phyloP scores from a whole-genome alignment of 208 protist genomes.

The Trypanosoma rangeli region DNA sequence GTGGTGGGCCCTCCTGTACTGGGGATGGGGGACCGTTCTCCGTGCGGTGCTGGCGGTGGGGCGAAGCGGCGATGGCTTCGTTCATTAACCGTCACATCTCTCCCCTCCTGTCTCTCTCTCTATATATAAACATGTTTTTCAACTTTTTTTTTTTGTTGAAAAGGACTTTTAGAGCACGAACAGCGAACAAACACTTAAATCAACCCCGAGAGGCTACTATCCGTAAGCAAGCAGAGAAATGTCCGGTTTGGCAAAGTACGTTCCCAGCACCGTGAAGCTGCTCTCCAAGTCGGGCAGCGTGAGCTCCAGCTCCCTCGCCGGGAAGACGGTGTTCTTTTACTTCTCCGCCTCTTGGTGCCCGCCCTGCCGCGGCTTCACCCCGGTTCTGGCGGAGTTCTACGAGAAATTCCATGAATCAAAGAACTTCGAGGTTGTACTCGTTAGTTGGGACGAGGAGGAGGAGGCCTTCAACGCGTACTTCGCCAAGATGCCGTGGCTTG shows the following conservation, averaged over 20 bases:
- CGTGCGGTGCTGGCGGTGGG: too few relatives aligned
- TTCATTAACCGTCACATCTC: background rate
- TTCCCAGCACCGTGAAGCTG: slow-evolving; percentile 50
- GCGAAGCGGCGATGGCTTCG: background rate
- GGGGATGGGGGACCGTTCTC: too few relatives aligned
- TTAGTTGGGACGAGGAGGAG: slow-evolving; percentile 80
- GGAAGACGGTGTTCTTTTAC: slow-evolving; percentile 85
- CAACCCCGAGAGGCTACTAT: background rate
- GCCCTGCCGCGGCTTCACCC: slow-evolving; percentile 92
- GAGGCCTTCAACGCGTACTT: slow-evolving; percentile 78
- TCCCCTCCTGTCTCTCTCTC: background rate
- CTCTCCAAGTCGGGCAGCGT: slow-evolving; percentile 46
- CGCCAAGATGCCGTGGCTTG: slow-evolving; percentile 82
- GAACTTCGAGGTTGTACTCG: slow-evolving; percentile 88
- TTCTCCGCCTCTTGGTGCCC: slow-evolving; percentile 94
- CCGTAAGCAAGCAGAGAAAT: slow-evolving; percentile 28
- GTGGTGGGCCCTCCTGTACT: too few relatives aligned
- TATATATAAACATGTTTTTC: slow-evolving; percentile 1
- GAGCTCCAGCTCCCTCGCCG: slow-evolving; percentile 31
- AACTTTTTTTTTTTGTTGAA: background rate
- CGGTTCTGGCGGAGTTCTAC: slow-evolving; percentile 85
- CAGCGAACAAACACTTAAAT: slow-evolving; percentile 18
- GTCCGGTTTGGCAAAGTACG: slow-evolving; percentile 70
- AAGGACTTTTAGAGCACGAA: background rate
- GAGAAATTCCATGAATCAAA: slow-evolving; percentile 56